These are phyloP conservation scores for Clonostachys byssicola DNA, from an alignment of 2,329 filamentous ascomycete genomes.

Conservation along the genomic window DNA sequence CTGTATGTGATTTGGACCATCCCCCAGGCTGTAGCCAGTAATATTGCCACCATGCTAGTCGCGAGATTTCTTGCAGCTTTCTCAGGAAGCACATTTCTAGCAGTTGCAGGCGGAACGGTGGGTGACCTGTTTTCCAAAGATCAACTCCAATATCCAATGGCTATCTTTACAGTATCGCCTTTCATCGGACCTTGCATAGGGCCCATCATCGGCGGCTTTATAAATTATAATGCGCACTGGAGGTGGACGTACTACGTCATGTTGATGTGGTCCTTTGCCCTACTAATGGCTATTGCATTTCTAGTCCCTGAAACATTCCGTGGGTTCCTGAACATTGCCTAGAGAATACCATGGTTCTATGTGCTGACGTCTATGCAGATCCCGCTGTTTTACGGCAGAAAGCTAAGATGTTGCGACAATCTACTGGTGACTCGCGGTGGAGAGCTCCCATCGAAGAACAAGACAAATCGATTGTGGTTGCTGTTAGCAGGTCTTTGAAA, in stretches of 20 bases:
- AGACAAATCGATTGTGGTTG: conserved; percentile 60
- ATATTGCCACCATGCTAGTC: conserved; percentile 77
- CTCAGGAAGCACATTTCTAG: conserved; percentile 63
- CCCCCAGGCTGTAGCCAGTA: conserved; percentile 75
- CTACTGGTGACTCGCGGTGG: conserved; percentile 76
- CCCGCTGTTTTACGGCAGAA: conserved; percentile 71
- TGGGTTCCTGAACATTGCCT: conserved; percentile 19
- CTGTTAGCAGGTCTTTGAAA: conserved; percentile 54
- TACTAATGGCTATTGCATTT: conserved; percentile 61
- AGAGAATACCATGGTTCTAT: too few species aligned
- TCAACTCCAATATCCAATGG: conserved; percentile 77
- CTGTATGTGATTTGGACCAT: conserved; percentile 78
- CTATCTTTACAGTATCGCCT: conserved; percentile 68
- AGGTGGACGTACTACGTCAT: conserved; percentile 83
- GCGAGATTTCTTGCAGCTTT: conserved; percentile 75
- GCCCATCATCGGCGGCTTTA: conserved; percentile 70
- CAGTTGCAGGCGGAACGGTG: conserved; percentile 80
- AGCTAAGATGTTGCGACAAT: conserved; percentile 63
- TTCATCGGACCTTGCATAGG: conserved; percentile 60
- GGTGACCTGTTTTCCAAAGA: conserved; percentile 71
- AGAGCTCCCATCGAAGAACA: conserved; percentile 72
- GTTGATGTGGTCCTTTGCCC: conserved; percentile 69
- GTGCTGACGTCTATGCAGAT: conserved; percentile 24
- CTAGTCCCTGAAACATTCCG: conserved; percentile 87
- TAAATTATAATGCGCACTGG: conserved; percentile 73